Conservation (phyloP, 1,284 basidiomycete genomes). For the Anthracocystis panici-leucophaei region DNA sequence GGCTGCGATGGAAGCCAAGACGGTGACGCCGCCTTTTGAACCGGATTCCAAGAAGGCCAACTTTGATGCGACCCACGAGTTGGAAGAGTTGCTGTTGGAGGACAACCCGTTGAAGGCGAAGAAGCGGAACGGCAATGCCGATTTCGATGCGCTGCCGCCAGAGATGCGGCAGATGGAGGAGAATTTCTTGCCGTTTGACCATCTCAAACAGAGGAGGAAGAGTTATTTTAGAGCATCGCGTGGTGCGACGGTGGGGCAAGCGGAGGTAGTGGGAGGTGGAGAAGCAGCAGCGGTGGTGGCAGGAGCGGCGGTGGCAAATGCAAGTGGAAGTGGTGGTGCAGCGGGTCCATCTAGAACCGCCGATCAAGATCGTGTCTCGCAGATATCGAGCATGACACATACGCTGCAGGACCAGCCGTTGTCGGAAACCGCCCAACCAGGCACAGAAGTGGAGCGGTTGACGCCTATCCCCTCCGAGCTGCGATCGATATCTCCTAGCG, state of each 20-base stretch:
- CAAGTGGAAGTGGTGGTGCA: neutral
- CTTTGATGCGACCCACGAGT: conserved; percentile 98
- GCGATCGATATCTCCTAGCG: neutral
- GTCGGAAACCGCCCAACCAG: conserved; percentile 42
- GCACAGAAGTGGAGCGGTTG: conserved; percentile 9
- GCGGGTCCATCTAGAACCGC: neutral
- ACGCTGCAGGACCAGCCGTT: conserved; percentile 62
- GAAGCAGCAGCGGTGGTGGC: neutral
- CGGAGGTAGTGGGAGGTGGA: neutral
- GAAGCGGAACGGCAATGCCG: conserved; percentile 88
- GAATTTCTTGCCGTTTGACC: conserved; percentile 72
- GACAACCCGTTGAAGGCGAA: conserved; percentile 97
- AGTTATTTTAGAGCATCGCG: conserved; percentile 53
- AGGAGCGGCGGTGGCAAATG: neutral
- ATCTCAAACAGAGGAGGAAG: conserved; percentile 60
- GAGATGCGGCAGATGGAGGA: conserved; percentile 99
- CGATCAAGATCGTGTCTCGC: conserved; percentile 39
- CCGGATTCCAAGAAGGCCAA: conserved; percentile 98
- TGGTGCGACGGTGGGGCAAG: neutral
- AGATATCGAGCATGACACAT: conserved; percentile 47
- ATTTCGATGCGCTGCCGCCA: conserved; percentile 82
- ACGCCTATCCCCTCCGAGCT: conserved; percentile 10
- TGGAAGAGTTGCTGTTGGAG: conserved; percentile 93
- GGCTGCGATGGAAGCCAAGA: conserved; percentile 81
- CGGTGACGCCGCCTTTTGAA: conserved; percentile 85